Evolutionary conservation across 768 basidiomycete species (phyloP).

Genomic region (Rhodotorula babjevae): DNA sequence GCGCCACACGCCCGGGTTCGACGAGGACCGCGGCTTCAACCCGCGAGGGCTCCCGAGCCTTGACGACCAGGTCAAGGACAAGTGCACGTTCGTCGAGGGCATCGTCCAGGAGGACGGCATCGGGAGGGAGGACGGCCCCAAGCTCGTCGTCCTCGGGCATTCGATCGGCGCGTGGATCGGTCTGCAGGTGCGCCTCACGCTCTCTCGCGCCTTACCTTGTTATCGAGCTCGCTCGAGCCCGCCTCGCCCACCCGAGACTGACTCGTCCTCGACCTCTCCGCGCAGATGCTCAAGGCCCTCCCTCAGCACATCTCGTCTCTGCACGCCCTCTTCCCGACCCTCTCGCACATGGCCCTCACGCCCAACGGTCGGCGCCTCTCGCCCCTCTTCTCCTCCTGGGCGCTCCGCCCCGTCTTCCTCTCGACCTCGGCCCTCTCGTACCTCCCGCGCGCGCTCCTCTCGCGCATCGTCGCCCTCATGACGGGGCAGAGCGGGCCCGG

Average conservation of each 20-base stretch:
- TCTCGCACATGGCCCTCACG: conserved; percentile 60
- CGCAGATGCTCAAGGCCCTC: conserved; percentile 54
- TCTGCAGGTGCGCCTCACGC: conserved; percentile 53
- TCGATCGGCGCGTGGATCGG: conserved; percentile 70
- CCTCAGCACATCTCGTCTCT: conserved; percentile 50
- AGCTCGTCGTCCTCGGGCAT: conserved; percentile 59
- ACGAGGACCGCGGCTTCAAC: conserved; percentile 8
- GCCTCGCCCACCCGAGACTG: not conserved
- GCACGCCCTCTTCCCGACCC: conserved; percentile 67
- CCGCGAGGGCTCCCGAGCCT: conserved; percentile 14
- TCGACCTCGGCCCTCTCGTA: conserved; percentile 20
- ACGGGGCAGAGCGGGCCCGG: conserved; percentile 15
- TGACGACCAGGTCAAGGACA: conserved; percentile 50
- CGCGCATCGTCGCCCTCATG: conserved; percentile 15
- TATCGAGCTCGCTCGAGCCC: not conserved
- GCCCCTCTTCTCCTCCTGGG: conserved; percentile 26
- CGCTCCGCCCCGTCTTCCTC: conserved; percentile 25
- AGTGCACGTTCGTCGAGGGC: conserved; percentile 57
- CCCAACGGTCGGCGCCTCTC: conserved; percentile 62
- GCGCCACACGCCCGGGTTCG: conserved; percentile 50
- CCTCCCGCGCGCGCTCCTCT: conserved; percentile 12
- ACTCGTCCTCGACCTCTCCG: not conserved
- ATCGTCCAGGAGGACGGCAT: conserved; percentile 36
- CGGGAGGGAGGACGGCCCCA: conserved; percentile 29
- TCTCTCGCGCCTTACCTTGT: conserved; percentile 11